Conservation (phyloP, 345 rosid species). For the Populus tremula region DNA sequence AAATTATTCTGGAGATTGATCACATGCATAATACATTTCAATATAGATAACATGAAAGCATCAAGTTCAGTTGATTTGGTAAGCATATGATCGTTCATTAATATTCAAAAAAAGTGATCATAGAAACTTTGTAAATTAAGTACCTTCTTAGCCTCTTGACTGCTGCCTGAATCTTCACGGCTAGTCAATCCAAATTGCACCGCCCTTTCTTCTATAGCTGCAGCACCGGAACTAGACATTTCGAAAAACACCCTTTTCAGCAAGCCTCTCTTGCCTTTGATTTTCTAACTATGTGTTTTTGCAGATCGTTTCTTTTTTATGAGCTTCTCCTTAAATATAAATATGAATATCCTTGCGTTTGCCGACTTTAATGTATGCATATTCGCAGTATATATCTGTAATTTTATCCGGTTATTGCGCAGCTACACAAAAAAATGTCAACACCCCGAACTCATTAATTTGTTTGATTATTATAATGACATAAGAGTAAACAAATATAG, state of each 20-base stretch:
- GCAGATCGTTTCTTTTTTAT: no score
- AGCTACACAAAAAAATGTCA: constrained; percentile 50
- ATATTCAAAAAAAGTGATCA: not conserved
- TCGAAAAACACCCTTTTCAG: not conserved
- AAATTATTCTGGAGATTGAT: no score
- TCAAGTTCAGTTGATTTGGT: no score
- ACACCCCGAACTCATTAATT: constrained; percentile 40
- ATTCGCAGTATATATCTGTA: not conserved
- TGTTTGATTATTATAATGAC: constrained; percentile 14
- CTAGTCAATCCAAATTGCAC: constrained; percentile 20
- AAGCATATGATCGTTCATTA: no score
- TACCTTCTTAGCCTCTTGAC: constrained; percentile 30
- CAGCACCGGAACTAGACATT: constrained; percentile 26
- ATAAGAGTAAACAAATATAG: not conserved
- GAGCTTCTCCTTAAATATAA: no score
- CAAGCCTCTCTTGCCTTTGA: not conserved
- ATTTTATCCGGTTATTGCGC: constrained; percentile 15
- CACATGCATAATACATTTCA: no score
- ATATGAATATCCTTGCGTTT: no score
- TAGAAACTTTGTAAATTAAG: not conserved
- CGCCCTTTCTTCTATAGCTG: constrained; percentile 27
- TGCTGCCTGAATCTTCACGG: constrained; percentile 26
- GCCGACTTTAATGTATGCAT: not conserved
- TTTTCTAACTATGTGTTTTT: no score
- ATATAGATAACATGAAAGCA: no score